Evolutionary conservation across 495 filamentous ascomycete species (phyloP).

Genomic region (Daldinia concentrica): DNA sequence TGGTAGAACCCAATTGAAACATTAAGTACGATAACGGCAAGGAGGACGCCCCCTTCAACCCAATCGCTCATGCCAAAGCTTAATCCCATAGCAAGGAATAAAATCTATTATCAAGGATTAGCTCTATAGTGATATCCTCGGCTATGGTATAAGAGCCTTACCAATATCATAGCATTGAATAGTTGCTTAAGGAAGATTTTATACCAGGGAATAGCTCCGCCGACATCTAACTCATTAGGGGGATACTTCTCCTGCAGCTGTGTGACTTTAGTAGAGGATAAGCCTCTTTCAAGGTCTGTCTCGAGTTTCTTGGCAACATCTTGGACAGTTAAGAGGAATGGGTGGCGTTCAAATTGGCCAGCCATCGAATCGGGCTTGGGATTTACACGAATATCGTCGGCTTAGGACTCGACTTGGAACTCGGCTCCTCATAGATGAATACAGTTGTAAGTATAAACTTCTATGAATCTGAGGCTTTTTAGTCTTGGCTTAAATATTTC

Average conservation of each 20-base stretch:
- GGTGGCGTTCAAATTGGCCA: conserved; percentile 56
- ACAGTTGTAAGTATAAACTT: background rate
- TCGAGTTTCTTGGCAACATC: conserved; percentile 62
- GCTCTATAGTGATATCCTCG: background rate
- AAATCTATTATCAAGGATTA: conserved; percentile 61
- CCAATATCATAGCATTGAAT: conserved; percentile 73
- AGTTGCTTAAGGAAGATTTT: conserved; percentile 72
- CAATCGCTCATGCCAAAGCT: conserved; percentile 83
- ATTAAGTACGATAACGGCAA: conserved; percentile 83
- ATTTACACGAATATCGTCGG: conserved; percentile 22
- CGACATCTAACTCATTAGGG: conserved; percentile 70
- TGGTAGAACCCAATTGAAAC: conserved; percentile 82
- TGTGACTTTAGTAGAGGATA: conserved; percentile 59
- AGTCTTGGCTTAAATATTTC: background rate
- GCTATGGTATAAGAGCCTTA: conserved; percentile 46
- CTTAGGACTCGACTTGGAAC: conserved; percentile 1
- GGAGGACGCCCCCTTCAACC: conserved; percentile 84
- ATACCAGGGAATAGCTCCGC: conserved; percentile 68
- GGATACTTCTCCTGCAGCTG: conserved; percentile 63
- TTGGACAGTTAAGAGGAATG: conserved; percentile 61
- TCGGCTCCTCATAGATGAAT: conserved; percentile 19
- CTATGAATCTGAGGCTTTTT: background rate
- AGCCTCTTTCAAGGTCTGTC: conserved; percentile 67
- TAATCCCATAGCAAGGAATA: conserved; percentile 84
- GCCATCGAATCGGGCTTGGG: conserved; percentile 48